Base-by-base conservation (phyloP, 2,329 filamentous ascomycete species). In the Blastomyces silverae region DNA sequence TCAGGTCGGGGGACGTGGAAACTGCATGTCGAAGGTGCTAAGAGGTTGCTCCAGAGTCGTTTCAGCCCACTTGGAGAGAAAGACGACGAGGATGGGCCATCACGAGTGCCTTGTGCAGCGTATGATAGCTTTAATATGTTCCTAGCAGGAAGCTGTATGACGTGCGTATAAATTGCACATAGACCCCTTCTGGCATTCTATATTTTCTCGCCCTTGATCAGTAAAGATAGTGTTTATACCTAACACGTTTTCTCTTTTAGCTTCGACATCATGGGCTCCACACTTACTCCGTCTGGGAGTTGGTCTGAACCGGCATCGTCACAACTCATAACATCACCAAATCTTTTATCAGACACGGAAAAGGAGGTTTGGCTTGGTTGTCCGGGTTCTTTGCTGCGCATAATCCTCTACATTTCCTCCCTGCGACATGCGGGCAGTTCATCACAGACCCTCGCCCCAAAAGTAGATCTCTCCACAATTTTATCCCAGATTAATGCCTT, bases 1-100 rank as follows among this genome's bases (percentile, higher is more conserved):
- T 83, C 81, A 0, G 81, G 81, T 17, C 78, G 76, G 60, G 80
- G 80, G 13, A 78, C 80, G 44, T 83, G 81, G 81, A 82, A 78
- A 67, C 77, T 80, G 44, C 81, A 83, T 65, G 76, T 82, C 60
- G 79, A 82, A 66, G 81, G 81, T 7, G 81, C 80, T n/a, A 79
- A 79, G 67, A 78, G 76, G 63, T 73, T 83, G 28, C 75, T 83
- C 28, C 73, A 76, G 48, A 73, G 73, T 6, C 73, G 80, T 37
- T 72, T 75, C 63, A 65, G 72, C 58, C 25, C 44, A 44, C 63
- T 39, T 39, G 67, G 68, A 48, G 65, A 65, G 52, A 63, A 62
- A 44, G 62, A 63, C 2, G 56, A 67, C 2, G 56, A 67, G 20
- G 66, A 64, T 37, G 68, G 64, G 25, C 53, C 66, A 13, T 61